Evolutionary conservation across 495 filamentous ascomycete species (phyloP).

Genomic region (Trichoderma virens): DNA sequence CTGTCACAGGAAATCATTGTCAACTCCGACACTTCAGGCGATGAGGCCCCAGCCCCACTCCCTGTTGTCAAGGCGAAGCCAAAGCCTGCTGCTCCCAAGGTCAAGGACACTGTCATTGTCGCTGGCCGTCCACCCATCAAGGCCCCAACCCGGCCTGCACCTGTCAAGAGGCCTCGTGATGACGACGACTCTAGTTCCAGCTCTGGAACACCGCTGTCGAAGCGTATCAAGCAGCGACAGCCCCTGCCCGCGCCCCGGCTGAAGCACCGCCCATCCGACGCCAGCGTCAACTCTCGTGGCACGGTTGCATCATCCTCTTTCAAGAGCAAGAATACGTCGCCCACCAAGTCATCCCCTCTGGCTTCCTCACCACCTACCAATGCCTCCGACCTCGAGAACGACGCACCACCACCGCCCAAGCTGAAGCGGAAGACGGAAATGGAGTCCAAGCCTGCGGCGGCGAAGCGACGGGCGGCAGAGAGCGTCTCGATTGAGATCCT

Average conservation of each 20-base stretch:
- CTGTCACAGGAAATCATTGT: slow-evolving; percentile 70
- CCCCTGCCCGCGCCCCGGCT: slow-evolving; percentile 18
- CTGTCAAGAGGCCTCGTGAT: slow-evolving; percentile 23
- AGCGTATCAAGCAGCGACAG: slow-evolving; percentile 37
- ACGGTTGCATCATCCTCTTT: slow-evolving; percentile 20
- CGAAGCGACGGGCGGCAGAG: slow-evolving; percentile 30
- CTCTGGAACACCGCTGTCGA: slow-evolving; percentile 41
- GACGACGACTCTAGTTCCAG: slow-evolving; percentile 47
- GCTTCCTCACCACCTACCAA: slow-evolving; percentile 71
- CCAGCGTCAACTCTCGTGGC: slow-evolving; percentile 36
- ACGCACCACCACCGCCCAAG: slow-evolving; percentile 18
- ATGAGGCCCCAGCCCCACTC: slow-evolving; percentile 26
- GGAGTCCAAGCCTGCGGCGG: slow-evolving; percentile 24
- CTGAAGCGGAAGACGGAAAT: slow-evolving; percentile 33
- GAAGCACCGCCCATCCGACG: slow-evolving; percentile 37
- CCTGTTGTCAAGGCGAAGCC: slow-evolving; percentile 26
- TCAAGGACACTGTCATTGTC: slow-evolving; percentile 24
- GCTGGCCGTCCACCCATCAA: slow-evolving; percentile 21
- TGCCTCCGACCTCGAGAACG: slow-evolving; percentile 52
- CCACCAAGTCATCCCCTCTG: slow-evolving; percentile 65
- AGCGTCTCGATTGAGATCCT: slow-evolving; percentile 22
- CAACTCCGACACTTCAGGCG: slow-evolving; percentile 67
- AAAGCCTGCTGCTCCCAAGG: slow-evolving; percentile 23
- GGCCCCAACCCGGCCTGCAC: slow-evolving; percentile 18
- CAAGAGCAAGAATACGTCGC: slow-evolving; percentile 47